Evolutionary conservation across 176 grass and related monocot genomes (phyloP).

Genomic region (Phragmites australis): DNA sequence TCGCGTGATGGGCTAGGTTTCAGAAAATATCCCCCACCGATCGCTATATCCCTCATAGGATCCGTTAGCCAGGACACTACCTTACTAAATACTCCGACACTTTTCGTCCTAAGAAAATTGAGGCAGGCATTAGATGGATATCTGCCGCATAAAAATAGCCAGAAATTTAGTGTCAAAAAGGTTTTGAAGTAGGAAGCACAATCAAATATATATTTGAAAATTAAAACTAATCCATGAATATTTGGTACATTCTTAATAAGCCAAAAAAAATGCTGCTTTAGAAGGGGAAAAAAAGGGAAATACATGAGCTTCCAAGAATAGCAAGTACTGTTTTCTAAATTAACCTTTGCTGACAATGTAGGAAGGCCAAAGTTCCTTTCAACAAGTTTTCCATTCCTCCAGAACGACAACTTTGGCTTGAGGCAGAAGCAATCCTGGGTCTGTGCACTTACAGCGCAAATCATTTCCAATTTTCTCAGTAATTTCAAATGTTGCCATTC

Average conservation of each 20-base stretch:
- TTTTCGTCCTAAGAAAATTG: not conserved
- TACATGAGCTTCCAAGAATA: conserved; percentile 3
- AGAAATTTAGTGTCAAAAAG: not conserved
- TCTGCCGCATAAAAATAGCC: not conserved
- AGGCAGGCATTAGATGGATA: not conserved
- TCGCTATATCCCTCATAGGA: too few species aligned
- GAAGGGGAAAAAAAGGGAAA: conserved; percentile 24
- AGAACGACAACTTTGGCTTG: conserved; percentile 72
- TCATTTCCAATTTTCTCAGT: conserved; percentile 53
- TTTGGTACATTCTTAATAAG: not conserved
- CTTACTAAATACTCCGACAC: too few species aligned
- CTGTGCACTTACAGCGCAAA: conserved; percentile 60
- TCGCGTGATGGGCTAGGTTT: too few species aligned
- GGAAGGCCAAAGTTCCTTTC: conserved; percentile 65
- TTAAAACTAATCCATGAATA: not conserved
- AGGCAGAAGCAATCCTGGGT: conserved; percentile 73
- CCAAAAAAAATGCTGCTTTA: not conserved
- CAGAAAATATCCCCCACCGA: too few species aligned
- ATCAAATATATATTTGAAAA: not conserved
- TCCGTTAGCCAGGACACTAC: too few species aligned
- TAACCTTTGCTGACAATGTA: conserved; percentile 64
- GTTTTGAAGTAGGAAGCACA: not conserved
- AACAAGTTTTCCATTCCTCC: conserved; percentile 63
- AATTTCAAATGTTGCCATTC: conserved; percentile 76
- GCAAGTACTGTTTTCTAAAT: conserved; percentile 2